Conservation (phyloP, 768 basidiomycete genomes). For the Trametes coccinea region DNA sequence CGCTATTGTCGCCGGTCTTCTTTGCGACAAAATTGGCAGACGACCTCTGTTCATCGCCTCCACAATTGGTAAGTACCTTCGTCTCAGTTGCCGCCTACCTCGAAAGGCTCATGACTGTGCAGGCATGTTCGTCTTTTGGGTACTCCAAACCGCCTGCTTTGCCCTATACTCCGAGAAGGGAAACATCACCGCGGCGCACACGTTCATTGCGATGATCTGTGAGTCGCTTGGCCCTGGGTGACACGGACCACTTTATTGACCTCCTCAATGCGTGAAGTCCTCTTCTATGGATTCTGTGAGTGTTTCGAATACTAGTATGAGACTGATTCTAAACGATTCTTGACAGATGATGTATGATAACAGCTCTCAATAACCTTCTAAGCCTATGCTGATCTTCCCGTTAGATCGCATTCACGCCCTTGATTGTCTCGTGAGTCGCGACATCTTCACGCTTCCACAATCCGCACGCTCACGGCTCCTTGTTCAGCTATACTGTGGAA, state of each 20-base stretch:
- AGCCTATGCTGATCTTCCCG: background rate
- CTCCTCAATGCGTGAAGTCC: conserved; percentile 26
- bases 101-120: background rate
- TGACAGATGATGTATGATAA: conserved; percentile 28
- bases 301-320: conserved; percentile 4
- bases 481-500: conserved; percentile 46
- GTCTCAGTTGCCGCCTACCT: background rate
- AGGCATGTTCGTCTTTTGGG: conserved; percentile 43
- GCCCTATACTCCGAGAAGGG: conserved; percentile 33
- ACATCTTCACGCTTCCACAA: background rate
- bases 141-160: conserved; percentile 40
- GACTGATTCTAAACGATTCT: background rate
- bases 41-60: conserved; percentile 52
- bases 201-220: conserved; percentile 50
- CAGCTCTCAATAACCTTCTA: background rate
- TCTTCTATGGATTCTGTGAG: conserved; percentile 42
- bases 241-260: background rate
- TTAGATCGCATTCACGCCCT: conserved; percentile 27
- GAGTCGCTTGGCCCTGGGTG: conserved; percentile 16
- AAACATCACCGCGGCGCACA: conserved; percentile 37
- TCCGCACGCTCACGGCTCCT: too few species aligned
- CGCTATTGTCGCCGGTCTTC: conserved; percentile 49
- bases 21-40: conserved; percentile 51
- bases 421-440: conserved; percentile 23
- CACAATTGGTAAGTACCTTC: conserved; percentile 37